phyloP scores from a whole-genome alignment of 306 rosid genomes.

The Quercus wislizeni region DNA sequence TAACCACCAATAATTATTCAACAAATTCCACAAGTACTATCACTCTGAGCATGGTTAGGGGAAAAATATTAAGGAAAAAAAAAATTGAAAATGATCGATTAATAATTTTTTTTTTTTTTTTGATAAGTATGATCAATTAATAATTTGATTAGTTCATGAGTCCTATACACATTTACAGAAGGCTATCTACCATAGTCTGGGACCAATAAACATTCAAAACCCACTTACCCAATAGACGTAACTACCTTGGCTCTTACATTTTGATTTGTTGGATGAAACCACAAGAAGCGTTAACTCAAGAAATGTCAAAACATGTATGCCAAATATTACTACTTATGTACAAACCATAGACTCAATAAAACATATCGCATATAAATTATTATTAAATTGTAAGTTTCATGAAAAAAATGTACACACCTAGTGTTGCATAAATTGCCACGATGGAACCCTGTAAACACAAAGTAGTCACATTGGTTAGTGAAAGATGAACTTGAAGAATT shows the following conservation, averaged over 20 bases:
- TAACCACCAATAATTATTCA: background rate
- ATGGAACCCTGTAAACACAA: slow-evolving; percentile 61
- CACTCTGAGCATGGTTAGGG: background rate
- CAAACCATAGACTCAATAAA: background rate
- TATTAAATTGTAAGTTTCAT: slow-evolving; percentile 1
- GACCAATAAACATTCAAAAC: too few relatives aligned
- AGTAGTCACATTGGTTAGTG: slow-evolving; percentile 25
- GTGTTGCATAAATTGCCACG: slow-evolving; percentile 57
- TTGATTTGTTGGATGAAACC: too few relatives aligned
- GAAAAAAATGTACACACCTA: slow-evolving; percentile 50
- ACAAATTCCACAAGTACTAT: background rate
- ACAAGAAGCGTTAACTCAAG: background rate
- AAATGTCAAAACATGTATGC: background rate
- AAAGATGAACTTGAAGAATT: slow-evolving; percentile 15
- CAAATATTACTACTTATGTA: background rate
- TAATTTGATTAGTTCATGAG: background rate
- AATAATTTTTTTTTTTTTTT: too few relatives aligned
- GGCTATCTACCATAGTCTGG: too few relatives aligned
- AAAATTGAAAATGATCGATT: background rate
- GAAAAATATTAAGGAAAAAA: background rate
- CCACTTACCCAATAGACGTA: too few relatives aligned
- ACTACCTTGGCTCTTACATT: too few relatives aligned
- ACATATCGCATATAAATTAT: background rate
- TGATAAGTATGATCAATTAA: background rate
- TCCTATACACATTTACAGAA: too few relatives aligned